A percentile compares a stretch with the other conserved stretches of the same genome.
Evolutionary conservation across 306 rosid genomes (phyloP).

Genomic region (Lathyrus aphaca): DNA sequence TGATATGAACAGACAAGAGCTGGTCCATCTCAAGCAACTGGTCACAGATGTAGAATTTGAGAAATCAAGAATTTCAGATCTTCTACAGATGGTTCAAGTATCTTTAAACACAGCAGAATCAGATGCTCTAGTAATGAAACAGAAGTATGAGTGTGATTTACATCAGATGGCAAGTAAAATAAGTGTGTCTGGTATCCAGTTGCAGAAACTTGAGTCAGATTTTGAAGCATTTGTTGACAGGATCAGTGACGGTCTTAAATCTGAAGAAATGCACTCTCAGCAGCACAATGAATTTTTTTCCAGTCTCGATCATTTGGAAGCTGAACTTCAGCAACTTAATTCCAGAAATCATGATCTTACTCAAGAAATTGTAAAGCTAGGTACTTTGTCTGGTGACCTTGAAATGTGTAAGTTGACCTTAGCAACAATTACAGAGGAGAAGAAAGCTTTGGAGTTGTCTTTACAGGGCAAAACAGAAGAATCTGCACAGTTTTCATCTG

Average conservation of each 20-base stretch:
- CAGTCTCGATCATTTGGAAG: conserved; percentile 63
- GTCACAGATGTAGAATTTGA: no score
- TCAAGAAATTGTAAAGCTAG: conserved; percentile 58
- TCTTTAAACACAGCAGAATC: conserved; percentile 60
- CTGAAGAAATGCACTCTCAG: conserved; percentile 63
- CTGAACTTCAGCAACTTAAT: conserved; percentile 71
- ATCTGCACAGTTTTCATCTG: conserved; percentile 57
- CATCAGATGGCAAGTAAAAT: conserved; percentile 52
- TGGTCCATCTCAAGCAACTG: no score
- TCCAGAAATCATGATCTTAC: conserved; percentile 67
- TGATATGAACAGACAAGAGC: no score
- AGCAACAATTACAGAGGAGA: conserved; percentile 52
- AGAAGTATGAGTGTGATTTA: conserved; percentile 59
- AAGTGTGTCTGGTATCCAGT: conserved; percentile 54
- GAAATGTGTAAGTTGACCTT: conserved; percentile 57
- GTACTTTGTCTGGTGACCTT: conserved; percentile 54
- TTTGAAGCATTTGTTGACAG: conserved; percentile 65
- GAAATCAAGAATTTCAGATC: no score
- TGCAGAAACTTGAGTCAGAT: conserved; percentile 71
- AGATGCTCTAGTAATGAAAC: conserved; percentile 60
- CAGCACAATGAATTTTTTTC: conserved; percentile 61
- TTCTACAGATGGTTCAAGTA: conserved; percentile 48
- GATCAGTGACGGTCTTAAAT: conserved; percentile 53
- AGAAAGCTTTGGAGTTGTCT: conserved; percentile 54
- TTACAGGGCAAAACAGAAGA: conserved; percentile 60